Percentiles rank a stretch among this genome's conserved stretches.
Conservation (phyloP, 176 grass and related monocot species). For the Paspalum notatum region DNA sequence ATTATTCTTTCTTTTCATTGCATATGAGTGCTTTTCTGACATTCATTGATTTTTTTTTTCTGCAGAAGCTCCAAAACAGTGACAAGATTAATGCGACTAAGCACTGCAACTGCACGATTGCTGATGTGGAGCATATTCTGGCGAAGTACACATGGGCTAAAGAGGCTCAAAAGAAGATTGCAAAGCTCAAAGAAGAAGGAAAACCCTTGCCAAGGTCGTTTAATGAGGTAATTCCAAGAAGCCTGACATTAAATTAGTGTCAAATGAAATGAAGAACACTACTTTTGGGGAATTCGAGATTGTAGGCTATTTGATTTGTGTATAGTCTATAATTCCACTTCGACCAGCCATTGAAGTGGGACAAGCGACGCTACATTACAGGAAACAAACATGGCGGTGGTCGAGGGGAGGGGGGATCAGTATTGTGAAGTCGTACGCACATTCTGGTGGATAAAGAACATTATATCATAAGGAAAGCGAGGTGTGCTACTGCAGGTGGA, state of each 20-base stretch:
- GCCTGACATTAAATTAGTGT: neutral
- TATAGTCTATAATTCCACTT: neutral
- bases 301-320: neutral
- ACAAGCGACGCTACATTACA: too few species aligned
- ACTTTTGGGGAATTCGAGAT: neutral
- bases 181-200: constrained; percentile 83
- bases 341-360: neutral
- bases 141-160: constrained; percentile 94
- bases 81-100: constrained; percentile 78
- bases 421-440: neutral
- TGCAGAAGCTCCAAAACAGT: constrained; percentile 68
- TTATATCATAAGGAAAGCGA: neutral
- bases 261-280: neutral
- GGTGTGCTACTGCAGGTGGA: neutral
- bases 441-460: neutral
- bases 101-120: constrained; percentile 88
- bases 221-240: constrained; percentile 61
- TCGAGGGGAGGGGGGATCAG: too few species aligned
- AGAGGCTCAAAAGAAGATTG: constrained; percentile 83
- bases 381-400: too few species aligned
- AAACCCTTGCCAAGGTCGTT: constrained; percentile 80
- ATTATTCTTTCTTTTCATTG: neutral
- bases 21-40: neutral
- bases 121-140: constrained; percentile 90
- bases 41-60: constrained; percentile 26